Base-by-base conservation (phyloP, 2,329 filamentous ascomycete species). In the Paraphoma sp. region DNA sequence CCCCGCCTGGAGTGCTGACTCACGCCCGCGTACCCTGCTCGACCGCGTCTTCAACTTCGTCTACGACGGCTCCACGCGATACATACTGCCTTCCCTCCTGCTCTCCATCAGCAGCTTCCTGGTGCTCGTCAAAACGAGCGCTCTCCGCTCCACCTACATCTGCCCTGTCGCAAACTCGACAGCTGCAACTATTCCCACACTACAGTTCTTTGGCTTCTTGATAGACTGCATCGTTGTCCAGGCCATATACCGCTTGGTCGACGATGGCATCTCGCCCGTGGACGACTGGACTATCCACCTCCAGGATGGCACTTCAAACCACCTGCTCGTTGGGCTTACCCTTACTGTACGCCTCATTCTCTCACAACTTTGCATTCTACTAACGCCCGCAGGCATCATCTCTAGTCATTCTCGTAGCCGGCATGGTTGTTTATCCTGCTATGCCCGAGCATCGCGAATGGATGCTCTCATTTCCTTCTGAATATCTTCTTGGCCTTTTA, bases 361-460 rank as follows among this genome's bases (percentile, higher is more conserved):
- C 31, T 38, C 16, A 1, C 31, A 6, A 23, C 12, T 48, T 12
- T 31, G n/a, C 6, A 23, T 6, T n/a, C 42, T 43, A 51, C 67
- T 75, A 50, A 72, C 59, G 7, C 23, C 9, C 9, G 14, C 54
- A 75, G 72, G 69, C 69, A 51, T 71, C 70, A 12, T 68, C 71
- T 38, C 53, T 70, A 30, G 62, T 72, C 45, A 63, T 75, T 49
- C 59, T 63, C 48, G 63, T 73, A 36, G 63, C 63, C 17, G 72
- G 71, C 56, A 64, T 72, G 9, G 51, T 69, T 45, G 61, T 70
- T 38, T 74, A 72, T 48, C 56, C 62, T 30, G 63, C 65, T 38
- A 67, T 73, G 65, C 71, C 72, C 31, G 69, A 75, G 61, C 67
- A 75, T 43, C 72, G 72, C 60, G 57, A 72, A 49, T 74, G 71